These are phyloP conservation scores for Lodderomyces oxycetoniae DNA, from an alignment of 1,139 yeast species.

Conservation along the genomic window DNA sequence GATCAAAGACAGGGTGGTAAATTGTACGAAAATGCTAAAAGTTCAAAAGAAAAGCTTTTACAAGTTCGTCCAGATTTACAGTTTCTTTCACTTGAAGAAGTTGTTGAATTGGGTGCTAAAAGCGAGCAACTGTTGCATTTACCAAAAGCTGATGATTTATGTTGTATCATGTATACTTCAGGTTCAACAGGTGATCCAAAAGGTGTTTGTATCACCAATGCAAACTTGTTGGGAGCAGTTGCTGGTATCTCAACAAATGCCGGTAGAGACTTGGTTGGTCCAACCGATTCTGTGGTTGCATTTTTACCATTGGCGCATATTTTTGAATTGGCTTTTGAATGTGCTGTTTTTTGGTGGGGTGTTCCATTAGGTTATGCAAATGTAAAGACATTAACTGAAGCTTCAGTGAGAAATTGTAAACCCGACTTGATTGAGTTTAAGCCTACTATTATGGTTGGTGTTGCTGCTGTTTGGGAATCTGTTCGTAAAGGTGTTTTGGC, in stretches of 20 bases:
- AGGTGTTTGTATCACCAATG: conserved; percentile 86
- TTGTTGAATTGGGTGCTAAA: conserved; percentile 57
- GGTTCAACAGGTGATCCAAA: conserved; percentile 98
- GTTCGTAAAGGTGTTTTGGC: conserved; percentile 87
- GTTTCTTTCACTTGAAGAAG: conserved; percentile 62
- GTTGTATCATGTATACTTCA: conserved; percentile 97
- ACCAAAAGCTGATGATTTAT: conserved; percentile 69
- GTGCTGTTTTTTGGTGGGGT: conserved; percentile 84
- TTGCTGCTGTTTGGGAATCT: conserved; percentile 98
- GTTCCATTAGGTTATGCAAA: conserved; percentile 83
- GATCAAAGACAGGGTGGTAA: conserved; percentile 66
- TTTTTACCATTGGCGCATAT: conserved; percentile 96
- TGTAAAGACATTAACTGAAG: conserved; percentile 85
- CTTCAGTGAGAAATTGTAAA: conserved; percentile 74
- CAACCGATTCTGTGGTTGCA: conserved; percentile 69
- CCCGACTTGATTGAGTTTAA: conserved; percentile 85
- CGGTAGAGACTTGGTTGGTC: conserved; percentile 45
- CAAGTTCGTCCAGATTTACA: conserved; percentile 73
- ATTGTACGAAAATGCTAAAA: conserved; percentile 49
- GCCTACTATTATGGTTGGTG: conserved; percentile 97
- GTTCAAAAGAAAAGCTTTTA: conserved; percentile 54
- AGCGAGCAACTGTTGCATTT: conserved; percentile 37
- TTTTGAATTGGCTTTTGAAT: conserved; percentile 86
- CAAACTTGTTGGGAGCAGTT: conserved; percentile 74
- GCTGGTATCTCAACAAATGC: conserved; percentile 76